Evolutionary conservation across 2,329 filamentous ascomycete genomes (phyloP), one percentile per base, ranked within the genome.

Genomic region (Neoarthrinium moseri): DNA sequence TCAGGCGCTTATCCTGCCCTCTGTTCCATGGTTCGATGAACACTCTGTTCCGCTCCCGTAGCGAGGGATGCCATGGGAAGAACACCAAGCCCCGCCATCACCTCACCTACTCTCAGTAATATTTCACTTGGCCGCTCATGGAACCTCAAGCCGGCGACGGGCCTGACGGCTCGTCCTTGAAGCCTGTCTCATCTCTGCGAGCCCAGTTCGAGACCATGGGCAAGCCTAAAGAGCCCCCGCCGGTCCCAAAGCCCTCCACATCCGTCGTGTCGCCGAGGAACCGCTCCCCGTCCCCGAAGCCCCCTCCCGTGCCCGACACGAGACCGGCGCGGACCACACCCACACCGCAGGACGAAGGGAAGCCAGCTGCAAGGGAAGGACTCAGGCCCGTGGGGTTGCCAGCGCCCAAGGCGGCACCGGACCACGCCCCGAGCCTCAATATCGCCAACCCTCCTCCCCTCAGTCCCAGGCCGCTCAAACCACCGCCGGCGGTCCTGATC

Each of bases 171-270:
- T 86, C 86, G 48, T 91, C 88, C 52, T 83, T 91, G 58, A 89
- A 84, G 71, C 87, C 89, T 21, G 88, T 94, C 41, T 94, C 89
- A 42, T 91, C 88, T 42, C 74, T 94, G 50, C 80, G 85, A 51
- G 89, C 87, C 52, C 84, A 87, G 57, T 94, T 92, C 64, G 89
- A 94, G 72, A 89, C 86, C 61, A 83, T 92, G 72, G 74, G 78
- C 53, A 80, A 74, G 61, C 52, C 65, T 44, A 70, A 70, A 46
- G 65, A 71, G 49, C 64, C 57, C 56, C 59, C 56, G n/a, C n/a
- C n/a, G 36, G 51, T 57, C 21, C 48, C 61, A 21, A 48, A 52
- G 2, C 51, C 60, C 49, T 24, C 56, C 61, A 58, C 50, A 58
- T 55, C 57, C 23, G 55, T 59, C 26, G 57, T 62, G 15, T 62